These are phyloP conservation scores for Triticum monococcum DNA, from an alignment of 176 grass and related monocot species.

Conservation along the genomic window DNA sequence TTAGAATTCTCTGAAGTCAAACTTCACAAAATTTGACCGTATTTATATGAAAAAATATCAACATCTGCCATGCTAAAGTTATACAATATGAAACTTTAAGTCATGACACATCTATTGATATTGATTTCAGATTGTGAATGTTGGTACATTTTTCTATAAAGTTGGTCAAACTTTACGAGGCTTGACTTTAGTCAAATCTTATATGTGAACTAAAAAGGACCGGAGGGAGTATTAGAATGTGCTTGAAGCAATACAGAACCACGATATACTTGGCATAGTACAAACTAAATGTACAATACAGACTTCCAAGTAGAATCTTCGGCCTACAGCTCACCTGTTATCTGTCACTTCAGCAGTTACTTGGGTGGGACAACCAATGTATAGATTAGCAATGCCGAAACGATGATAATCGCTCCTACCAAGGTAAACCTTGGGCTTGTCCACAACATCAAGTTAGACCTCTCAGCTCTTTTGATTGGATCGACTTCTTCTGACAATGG, in stretches of 20 bases:
- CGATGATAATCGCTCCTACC: constrained; percentile 66
- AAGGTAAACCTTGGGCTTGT: constrained; percentile 91
- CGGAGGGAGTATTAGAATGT: constrained; percentile 5
- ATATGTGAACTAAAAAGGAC: too few relatives aligned
- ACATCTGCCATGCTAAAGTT: too few relatives aligned
- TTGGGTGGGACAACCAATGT: constrained; percentile 68
- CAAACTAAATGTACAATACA: constrained; percentile 42
- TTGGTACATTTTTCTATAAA: too few relatives aligned
- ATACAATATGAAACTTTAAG: too few relatives aligned
- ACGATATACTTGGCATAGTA: constrained; percentile 24
- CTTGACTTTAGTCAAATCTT: too few relatives aligned
- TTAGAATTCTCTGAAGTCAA: too few relatives aligned
- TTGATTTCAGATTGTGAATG: too few relatives aligned
- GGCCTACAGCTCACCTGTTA: constrained; percentile 21
- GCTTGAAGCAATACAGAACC: constrained; percentile 24
- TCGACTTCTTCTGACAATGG: constrained; percentile 90
- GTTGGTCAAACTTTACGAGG: too few relatives aligned
- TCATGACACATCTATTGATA: too few relatives aligned
- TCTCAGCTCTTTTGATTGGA: constrained; percentile 92
- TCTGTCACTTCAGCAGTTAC: constrained; percentile 42
- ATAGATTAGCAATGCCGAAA: constrained; percentile 77
- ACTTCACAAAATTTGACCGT: too few relatives aligned
- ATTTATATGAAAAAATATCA: too few relatives aligned
- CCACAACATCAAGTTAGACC: constrained; percentile 81
- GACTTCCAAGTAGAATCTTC: constrained; percentile 5